A percentile compares a stretch with the other conserved stretches of the same genome.
Evolutionary conservation across 495 filamentous ascomycete species (phyloP).

Genomic region (Annulohypoxylon maeteangense): DNA sequence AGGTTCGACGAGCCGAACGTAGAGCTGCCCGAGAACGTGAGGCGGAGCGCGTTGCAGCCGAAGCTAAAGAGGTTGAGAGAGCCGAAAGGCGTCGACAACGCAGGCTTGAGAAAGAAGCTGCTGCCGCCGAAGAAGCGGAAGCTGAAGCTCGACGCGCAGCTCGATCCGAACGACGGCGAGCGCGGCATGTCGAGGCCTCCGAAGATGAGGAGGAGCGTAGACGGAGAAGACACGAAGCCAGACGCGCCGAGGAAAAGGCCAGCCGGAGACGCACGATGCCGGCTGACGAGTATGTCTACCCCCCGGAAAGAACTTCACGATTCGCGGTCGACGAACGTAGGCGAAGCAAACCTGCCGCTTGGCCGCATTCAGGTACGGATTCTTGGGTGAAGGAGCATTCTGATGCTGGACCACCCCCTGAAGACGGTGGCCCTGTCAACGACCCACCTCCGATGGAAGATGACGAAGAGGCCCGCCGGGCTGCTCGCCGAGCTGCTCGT

Average conservation of each 20-base stretch:
- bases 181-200: slow-evolving; percentile 40
- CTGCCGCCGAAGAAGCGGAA: slow-evolving; percentile 53
- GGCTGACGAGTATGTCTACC: slow-evolving; percentile 57
- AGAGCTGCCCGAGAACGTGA: slow-evolving; percentile 58
- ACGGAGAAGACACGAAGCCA: slow-evolving; percentile 59
- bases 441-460: slow-evolving; percentile 45
- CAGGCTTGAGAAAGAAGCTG: slow-evolving; percentile 50
- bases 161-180: slow-evolving; percentile 50
- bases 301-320: slow-evolving; percentile 53
- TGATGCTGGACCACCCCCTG: slow-evolving; percentile 64
- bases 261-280: slow-evolving; percentile 52
- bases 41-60: slow-evolving; percentile 53
- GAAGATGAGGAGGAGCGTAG: slow-evolving; percentile 63
- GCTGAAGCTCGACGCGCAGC: slow-evolving; percentile 59
- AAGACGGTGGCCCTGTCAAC: slow-evolving; percentile 42
- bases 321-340: slow-evolving; percentile 48
- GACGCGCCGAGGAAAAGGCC: slow-evolving; percentile 53
- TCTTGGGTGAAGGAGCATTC: slow-evolving; percentile 71
- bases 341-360: slow-evolving; percentile 49
- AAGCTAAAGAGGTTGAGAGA: slow-evolving; percentile 56
- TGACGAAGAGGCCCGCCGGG: slow-evolving; percentile 61
- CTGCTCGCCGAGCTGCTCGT: slow-evolving; percentile 56
- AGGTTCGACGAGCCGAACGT: slow-evolving; percentile 63
- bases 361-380: slow-evolving; percentile 66
- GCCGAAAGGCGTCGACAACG: slow-evolving; percentile 58